Evolutionary conservation across 441 rosid genomes (phyloP), one percentile per base, ranked within the genome.

Genomic region (Capsella rubella): DNA sequence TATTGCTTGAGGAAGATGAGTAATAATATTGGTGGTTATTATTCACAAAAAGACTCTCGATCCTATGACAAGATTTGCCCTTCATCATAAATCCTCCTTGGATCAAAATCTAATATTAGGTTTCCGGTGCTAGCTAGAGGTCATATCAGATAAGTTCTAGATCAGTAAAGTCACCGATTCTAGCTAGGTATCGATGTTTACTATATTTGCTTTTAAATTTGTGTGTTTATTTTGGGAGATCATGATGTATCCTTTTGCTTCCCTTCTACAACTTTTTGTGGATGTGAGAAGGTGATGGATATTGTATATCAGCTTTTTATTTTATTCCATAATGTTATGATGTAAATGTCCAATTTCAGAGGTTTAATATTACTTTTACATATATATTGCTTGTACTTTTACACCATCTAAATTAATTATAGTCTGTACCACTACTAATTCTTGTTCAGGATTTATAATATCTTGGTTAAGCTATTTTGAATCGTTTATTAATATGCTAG

Each of bases 51-150:
- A 49, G 13, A 66, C 9, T 78, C 82, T 49, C 80, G 79, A 68
- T 87, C 90, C 40, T 87, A 76, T 40, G 97, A 89, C 15, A 82
- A 81, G 63, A 39, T 63, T 15, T 89, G 97, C 72, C 74, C 74
- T 59, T 49, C 61, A 43, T 49, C 61, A 43, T 43, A 52, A 49
- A 28, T 54, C 15, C 15, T 54, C 15, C 15, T 29, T 40, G 31
- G 21, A 32, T 49, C 8, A 16, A 34, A 15, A 67, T 18, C 0
- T 6, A 29, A 54, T 12, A 6, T 46, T 46, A 15, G 51, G 25
- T 46, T 46, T 46, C 7, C 15, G 1, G 21, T 45, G 18, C 25
- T 46, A 46, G 18, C 25, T 46, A 46, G 21, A 46, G 8, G 8
- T 43, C 49, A 46, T 21, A 21, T 6, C 1, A 15, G 51, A 46